phyloP scores from a whole-genome alignment of 2,329 filamentous ascomycete species.

The Arachnopeziza araneosa region DNA sequence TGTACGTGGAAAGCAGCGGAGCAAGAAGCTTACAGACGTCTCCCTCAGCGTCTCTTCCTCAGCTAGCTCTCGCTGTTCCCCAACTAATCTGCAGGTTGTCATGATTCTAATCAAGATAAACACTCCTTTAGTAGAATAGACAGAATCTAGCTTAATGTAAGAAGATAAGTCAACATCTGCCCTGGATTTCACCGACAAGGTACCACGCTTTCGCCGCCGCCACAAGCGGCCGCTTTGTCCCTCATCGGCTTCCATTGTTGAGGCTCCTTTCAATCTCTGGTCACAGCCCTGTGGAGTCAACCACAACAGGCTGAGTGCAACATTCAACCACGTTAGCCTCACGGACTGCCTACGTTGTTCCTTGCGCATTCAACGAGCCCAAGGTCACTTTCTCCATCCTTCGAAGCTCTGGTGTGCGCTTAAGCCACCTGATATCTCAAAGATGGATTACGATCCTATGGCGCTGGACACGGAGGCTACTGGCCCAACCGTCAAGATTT shows the following conservation, averaged over 20 bases:
- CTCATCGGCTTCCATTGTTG: background rate
- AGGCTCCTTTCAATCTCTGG: background rate
- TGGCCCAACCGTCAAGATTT: constrained; percentile 42
- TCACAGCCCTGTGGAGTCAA: background rate
- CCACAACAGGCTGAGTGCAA: constrained; percentile 9
- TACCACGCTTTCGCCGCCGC: background rate
- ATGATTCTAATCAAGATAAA: too few species aligned
- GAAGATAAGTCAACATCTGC: too few species aligned
- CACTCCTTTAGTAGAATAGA: too few species aligned
- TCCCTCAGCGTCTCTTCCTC: too few species aligned
- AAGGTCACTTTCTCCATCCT: background rate
- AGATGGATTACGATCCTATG: constrained; percentile 45
- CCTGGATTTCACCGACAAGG: background rate
- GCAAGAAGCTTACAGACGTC: too few species aligned
- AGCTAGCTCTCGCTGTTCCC: too few species aligned
- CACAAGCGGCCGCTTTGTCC: background rate
- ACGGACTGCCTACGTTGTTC: constrained; percentile 9
- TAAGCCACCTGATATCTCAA: constrained; percentile 13
- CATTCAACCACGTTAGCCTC: constrained; percentile 16
- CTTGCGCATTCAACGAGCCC: background rate
- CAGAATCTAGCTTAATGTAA: too few species aligned
- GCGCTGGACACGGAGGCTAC: constrained; percentile 37
- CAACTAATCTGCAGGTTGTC: too few species aligned
- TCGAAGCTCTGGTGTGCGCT: background rate
- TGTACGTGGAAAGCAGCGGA: too few species aligned